Evolutionary conservation across 2,329 filamentous ascomycete species (phyloP), one percentile per base, ranked within the genome.

Genomic region (Paracamarosporium sp.): DNA sequence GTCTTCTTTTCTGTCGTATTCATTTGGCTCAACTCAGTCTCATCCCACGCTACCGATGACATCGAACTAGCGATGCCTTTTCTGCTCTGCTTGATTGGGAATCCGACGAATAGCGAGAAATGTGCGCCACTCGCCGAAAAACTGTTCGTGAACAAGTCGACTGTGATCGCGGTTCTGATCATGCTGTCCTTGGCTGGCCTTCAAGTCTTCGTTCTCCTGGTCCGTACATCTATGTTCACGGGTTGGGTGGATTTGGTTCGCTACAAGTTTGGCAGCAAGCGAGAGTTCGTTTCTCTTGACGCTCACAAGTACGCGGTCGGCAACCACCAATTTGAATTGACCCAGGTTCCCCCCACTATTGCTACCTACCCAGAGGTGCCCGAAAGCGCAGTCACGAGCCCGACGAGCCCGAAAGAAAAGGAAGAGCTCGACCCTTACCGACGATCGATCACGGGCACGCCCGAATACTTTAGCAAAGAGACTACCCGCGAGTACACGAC

Each of bases 1-100:
- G 88, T 97, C 69, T 97, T 97, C 83, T 97, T 98, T 78, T 89
- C 93, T 1, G 83, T 97, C 44, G 85, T 97, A 53, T 98, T 98
- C 73, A 89, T 98, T 47, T 91, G 92, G 73, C 86, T 97, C 71
- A 89, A 89, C 66, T 63, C 68, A 1, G 85, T 90, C 22, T 84
- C 91, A 12, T 79, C 86, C 8, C 67, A 79, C 51, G 84, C 85
- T 3, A 77, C 85, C 20, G 82, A 85, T 36, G 82, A 87, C 33
- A 70, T 89, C 52, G 59, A 76, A 7, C 83, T 86, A 25, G 86
- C 89, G 2, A 60, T 78, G 33, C 81, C 83, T 3, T 98, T 92
- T 91, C 74, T 96, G 1, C 11, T 73, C 0, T 99, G 95, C 70
- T 82, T 99, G n/a, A 79, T 84, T 0, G 24, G 68, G 1, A 79